Evolutionary conservation across 176 grass and related monocot genomes (phyloP).

Genomic region (Themeda triandra): DNA sequence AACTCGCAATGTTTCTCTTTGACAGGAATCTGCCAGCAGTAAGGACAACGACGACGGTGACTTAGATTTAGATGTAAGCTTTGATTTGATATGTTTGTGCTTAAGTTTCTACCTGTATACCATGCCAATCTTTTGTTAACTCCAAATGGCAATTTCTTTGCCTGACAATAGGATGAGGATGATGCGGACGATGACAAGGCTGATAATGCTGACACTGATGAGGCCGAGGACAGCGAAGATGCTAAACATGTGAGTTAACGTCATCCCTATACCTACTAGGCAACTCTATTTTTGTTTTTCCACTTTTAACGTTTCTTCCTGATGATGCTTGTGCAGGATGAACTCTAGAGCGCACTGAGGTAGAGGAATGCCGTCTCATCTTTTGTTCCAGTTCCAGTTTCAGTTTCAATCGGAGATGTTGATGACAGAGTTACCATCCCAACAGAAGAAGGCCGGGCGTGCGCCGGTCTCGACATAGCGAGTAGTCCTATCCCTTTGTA

Average conservation of each 20-base stretch:
- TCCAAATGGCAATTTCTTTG: background rate
- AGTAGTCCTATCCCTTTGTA: background rate
- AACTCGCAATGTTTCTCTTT: background rate
- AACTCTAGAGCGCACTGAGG: slow-evolving; percentile 37
- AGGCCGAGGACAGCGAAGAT: slow-evolving; percentile 24
- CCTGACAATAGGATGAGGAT: slow-evolving; percentile 35
- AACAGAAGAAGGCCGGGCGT: background rate
- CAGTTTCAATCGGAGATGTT: background rate
- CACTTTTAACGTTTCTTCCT: background rate
- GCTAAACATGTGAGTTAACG: slow-evolving; percentile 15
- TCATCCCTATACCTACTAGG: background rate
- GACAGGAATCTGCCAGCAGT: slow-evolving; percentile 33
- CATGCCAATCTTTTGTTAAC: background rate
- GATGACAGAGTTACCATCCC: background rate
- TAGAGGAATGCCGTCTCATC: background rate
- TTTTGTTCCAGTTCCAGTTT: background rate
- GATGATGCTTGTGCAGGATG: slow-evolving; percentile 39
- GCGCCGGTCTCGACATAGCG: background rate
- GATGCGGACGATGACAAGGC: background rate
- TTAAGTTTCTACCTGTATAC: background rate
- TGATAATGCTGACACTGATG: background rate
- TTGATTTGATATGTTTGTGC: background rate
- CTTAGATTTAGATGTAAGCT: slow-evolving; percentile 25
- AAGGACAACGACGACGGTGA: slow-evolving; percentile 3
- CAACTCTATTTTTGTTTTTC: background rate